A percentile compares a stretch with the other conserved stretches of the same genome.
These are phyloP conservation scores for Aspergillus felis DNA, from an alignment of 2,329 filamentous ascomycete genomes.

Conservation along the genomic window DNA sequence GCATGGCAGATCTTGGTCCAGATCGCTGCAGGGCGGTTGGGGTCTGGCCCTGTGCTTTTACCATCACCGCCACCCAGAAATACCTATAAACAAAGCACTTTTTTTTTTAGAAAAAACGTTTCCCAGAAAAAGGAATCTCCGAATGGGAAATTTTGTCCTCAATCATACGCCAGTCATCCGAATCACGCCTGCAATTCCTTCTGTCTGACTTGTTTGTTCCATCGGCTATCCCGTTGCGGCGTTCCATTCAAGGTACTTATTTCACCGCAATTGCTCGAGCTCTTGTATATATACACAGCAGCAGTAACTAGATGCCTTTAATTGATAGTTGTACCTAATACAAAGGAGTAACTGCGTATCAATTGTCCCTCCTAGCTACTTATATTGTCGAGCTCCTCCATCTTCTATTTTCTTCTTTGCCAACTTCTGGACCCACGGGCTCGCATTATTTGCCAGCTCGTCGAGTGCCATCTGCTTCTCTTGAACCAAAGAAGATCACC, in stretches of 20 bases:
- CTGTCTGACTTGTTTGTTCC: conserved; percentile 3
- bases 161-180: not conserved
- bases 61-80: conserved; percentile 6
- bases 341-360: not conserved
- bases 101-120: too few relatives aligned
- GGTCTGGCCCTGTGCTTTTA: conserved; percentile 9
- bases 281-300: not conserved
- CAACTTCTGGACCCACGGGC: not conserved
- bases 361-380: not conserved
- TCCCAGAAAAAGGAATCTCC: not conserved
- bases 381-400: not conserved
- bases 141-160: not conserved
- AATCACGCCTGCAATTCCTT: conserved; percentile 6
- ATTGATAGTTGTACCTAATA: not conserved
- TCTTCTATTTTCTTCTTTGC: not conserved
- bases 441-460: too few relatives aligned
- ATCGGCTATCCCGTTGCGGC: conserved; percentile 1
- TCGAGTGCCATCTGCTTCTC: too few relatives aligned
- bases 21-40: conserved; percentile 19
- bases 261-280: conserved; percentile 11
- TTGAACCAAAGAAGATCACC: too few relatives aligned
- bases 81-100: too few relatives aligned
- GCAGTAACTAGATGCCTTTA: not conserved
- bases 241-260: not conserved
- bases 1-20: conserved; percentile 11